Conservation (phyloP, 805 yeast species). For the Suhomyces faveliae region DNA sequence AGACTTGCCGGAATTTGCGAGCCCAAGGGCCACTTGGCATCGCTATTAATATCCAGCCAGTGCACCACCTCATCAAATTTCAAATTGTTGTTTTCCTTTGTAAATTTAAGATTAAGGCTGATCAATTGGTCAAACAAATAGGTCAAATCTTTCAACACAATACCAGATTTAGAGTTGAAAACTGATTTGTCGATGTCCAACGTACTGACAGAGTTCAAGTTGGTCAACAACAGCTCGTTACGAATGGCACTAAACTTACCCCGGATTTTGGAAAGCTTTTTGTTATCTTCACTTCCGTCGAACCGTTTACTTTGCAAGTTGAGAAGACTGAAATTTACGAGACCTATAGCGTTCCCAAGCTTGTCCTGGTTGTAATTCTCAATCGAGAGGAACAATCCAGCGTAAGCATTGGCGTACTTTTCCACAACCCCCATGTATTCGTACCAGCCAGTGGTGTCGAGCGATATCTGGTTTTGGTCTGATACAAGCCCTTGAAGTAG, state of each 20-base stretch:
- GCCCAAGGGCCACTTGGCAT: conserved; percentile 46
- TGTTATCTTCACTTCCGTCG: conserved; percentile 10
- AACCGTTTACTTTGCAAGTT: conserved; percentile 33
- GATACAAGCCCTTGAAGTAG: background rate
- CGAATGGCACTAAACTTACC: conserved; percentile 27
- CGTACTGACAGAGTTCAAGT: conserved; percentile 34
- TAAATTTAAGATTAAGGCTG: conserved; percentile 38
- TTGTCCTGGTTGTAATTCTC: conserved; percentile 45
- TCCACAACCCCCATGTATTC: conserved; percentile 30
- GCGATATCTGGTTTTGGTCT: background rate
- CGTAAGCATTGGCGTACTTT: conserved; percentile 40
- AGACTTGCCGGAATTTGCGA: conserved; percentile 33
- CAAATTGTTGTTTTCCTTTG: conserved; percentile 42
- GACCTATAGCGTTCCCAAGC: conserved; percentile 48
- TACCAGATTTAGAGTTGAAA: conserved; percentile 33
- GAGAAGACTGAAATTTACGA: conserved; percentile 36
- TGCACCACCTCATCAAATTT: conserved; percentile 35
- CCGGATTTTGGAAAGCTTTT: conserved; percentile 20
- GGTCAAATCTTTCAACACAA: conserved; percentile 35
- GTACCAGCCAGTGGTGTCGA: conserved; percentile 23
- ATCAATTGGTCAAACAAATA: conserved; percentile 43
- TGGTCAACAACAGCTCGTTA: conserved; percentile 31
- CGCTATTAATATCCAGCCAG: conserved; percentile 35
- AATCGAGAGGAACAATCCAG: conserved; percentile 44
- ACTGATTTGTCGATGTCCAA: conserved; percentile 34